These are phyloP conservation scores for Cucurbita maxima DNA, from an alignment of 306 rosid species.

Conservation along the genomic window DNA sequence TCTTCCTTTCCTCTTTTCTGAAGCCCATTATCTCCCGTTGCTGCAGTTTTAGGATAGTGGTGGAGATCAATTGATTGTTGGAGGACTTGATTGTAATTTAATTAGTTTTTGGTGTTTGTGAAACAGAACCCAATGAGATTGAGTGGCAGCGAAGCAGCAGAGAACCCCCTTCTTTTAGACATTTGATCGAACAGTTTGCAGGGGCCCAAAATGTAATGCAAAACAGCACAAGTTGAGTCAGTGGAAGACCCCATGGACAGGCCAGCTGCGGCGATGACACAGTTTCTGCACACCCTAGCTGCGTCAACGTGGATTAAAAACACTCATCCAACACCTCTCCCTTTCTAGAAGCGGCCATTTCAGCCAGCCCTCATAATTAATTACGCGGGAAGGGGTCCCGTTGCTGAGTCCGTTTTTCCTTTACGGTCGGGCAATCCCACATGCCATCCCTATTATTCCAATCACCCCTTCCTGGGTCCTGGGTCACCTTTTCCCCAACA, in stretches of 20 bases:
- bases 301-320: not conserved
- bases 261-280: slow-evolving; percentile 1
- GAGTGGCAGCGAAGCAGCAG: not conserved
- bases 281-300: not conserved
- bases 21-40: no score
- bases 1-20: no score
- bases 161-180: not conserved
- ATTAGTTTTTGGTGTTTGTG: no score
- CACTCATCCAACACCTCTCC: not conserved
- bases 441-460: not conserved
- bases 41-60: no score
- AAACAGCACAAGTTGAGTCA: slow-evolving; percentile 1
- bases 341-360: not conserved
- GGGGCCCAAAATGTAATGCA: slow-evolving; percentile 1
- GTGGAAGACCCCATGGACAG: not conserved
- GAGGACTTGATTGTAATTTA: no score
- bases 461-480: not conserved
- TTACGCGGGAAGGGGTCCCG: slow-evolving; percentile 2
- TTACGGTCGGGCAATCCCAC: slow-evolving; percentile 4
- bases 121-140: not conserved
- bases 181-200: not conserved
- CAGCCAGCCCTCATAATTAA: not conserved
- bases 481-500: not conserved
- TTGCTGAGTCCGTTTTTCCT: slow-evolving; percentile 3
- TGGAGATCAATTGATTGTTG: no score